These are phyloP conservation scores for Boletus reticuloceps DNA, from an alignment of 768 basidiomycete genomes.

Conservation along the genomic window DNA sequence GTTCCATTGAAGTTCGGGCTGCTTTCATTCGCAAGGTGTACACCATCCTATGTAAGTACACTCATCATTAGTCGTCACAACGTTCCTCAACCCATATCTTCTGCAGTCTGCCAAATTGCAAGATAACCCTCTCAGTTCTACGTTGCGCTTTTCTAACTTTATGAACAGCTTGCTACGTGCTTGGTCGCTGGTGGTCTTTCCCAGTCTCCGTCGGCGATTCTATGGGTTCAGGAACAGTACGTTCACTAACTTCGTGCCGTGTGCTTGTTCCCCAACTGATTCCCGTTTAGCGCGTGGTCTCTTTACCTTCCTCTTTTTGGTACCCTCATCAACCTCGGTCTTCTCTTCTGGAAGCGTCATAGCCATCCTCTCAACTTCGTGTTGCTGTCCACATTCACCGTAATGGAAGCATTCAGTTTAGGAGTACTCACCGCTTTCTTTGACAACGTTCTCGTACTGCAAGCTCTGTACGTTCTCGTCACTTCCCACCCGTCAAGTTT, in stretches of 20 bases:
- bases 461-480: slow-evolving; percentile 65
- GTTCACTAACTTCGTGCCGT: slow-evolving; percentile 24
- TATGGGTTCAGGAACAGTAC: slow-evolving; percentile 73
- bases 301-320: slow-evolving; percentile 79
- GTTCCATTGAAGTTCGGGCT: slow-evolving; percentile 71
- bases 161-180: slow-evolving; percentile 62
- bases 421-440: slow-evolving; percentile 82
- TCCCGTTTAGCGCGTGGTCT: slow-evolving; percentile 59
- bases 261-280: neutral
- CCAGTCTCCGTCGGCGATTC: slow-evolving; percentile 53
- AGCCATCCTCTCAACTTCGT: slow-evolving; percentile 85
- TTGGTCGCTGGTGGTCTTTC: slow-evolving; percentile 73
- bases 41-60: slow-evolving; percentile 74
- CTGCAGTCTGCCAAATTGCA: slow-evolving; percentile 71
- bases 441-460: slow-evolving; percentile 71
- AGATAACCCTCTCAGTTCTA: slow-evolving; percentile 13
- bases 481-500: neutral
- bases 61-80: neutral
- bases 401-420: slow-evolving; percentile 87
- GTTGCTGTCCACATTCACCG: slow-evolving; percentile 82
- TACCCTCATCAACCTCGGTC: slow-evolving; percentile 72
- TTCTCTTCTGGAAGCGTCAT: slow-evolving; percentile 92
- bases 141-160: neutral
- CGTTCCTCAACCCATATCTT: slow-evolving; percentile 2
- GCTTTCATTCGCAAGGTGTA: slow-evolving; percentile 93